These are phyloP conservation scores for Agaricales sp. DNA, from an alignment of 1,284 basidiomycete genomes.

Conservation along the genomic window DNA sequence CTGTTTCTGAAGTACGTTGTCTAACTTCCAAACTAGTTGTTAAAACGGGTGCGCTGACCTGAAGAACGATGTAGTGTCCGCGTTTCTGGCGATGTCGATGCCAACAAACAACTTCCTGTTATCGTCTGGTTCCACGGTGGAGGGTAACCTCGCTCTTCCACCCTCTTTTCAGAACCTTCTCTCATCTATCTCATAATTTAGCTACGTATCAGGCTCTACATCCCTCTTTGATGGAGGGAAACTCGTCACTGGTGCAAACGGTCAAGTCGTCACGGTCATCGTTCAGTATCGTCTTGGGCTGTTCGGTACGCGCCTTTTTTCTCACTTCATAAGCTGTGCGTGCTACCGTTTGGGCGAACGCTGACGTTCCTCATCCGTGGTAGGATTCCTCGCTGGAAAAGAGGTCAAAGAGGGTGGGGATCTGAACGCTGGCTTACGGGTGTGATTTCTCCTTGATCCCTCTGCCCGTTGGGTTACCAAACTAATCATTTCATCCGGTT, in stretches of 20 bases:
- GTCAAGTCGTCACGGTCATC: slow-evolving; percentile 13
- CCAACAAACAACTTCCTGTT: slow-evolving; percentile 17
- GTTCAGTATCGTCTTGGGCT: slow-evolving; percentile 16
- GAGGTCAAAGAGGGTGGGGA: slow-evolving; percentile 17
- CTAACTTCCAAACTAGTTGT: neutral
- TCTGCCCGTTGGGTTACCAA: too few relatives aligned
- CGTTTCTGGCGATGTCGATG: slow-evolving; percentile 13
- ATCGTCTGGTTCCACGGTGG: slow-evolving; percentile 26
- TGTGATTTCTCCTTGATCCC: slow-evolving; percentile 4
- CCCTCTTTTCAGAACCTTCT: neutral
- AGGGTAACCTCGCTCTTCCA: slow-evolving; percentile 12
- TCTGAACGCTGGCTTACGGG: slow-evolving; percentile 19
- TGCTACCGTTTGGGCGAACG: too few relatives aligned
- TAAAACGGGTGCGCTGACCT: neutral
- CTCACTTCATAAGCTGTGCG: neutral
- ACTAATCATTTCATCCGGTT: neutral
- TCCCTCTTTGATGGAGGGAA: slow-evolving; percentile 11
- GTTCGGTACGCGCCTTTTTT: slow-evolving; percentile 5
- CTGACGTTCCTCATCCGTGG: neutral
- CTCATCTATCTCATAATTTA: slow-evolving; percentile 6
- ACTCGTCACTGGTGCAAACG: slow-evolving; percentile 12
- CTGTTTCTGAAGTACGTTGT: slow-evolving; percentile 19
- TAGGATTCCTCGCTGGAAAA: slow-evolving; percentile 18
- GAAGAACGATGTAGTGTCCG: slow-evolving; percentile 15
- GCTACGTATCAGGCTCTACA: slow-evolving; percentile 11